Evolutionary conservation across 1,139 yeast genomes (phyloP), one percentile per base, ranked within the genome.

Genomic region (Pichia sp.): DNA sequence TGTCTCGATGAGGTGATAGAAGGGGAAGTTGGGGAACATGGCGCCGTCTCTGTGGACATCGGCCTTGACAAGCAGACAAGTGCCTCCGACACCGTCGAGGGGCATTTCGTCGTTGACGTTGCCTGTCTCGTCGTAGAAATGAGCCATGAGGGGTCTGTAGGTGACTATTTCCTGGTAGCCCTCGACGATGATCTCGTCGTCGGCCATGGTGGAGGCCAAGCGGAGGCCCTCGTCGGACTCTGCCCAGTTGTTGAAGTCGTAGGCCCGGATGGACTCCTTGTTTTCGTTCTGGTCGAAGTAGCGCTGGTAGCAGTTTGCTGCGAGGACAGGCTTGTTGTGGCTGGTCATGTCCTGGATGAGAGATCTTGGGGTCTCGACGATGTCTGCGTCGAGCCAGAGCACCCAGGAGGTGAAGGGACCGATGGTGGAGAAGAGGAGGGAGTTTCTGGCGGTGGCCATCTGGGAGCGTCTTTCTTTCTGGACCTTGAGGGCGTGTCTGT

Each of bases 11-110:
- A 93, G 78, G 69, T 93, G 96, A 71, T 93, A 92, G 76, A 93
- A 93, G 58, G 99, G 95, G 81, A 93, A 93, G 44, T 95, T 88
- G 19, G 99, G 99, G 81, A 93, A 93, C 97, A 92, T 92, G 55
- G 98, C 98, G 52, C 99, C 99, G 70, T 93, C 99, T 69, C 99
- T 81, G 72, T 93, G 99, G 55, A 93, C 99, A 63, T 90, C 97
- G 8, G 98, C 96, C 70, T 92, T 90, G 40, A 93, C 99, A 72
- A 93, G 71, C 41, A 95, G 84, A 46, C 97, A 96, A 34, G 98
- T 96, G 58, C 93, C 98, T 54, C 99, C 99, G 57, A 93, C 98
- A 69, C 99, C 99, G 70, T 93, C 99, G 58, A 93, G 77, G 43
- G 82, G 81, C 87, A 92, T 85, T 67, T 82, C 87, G 4, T 84